phyloP scores from a whole-genome alignment of 805 yeast genomes.

The Yamadazyma tumulicola region DNA sequence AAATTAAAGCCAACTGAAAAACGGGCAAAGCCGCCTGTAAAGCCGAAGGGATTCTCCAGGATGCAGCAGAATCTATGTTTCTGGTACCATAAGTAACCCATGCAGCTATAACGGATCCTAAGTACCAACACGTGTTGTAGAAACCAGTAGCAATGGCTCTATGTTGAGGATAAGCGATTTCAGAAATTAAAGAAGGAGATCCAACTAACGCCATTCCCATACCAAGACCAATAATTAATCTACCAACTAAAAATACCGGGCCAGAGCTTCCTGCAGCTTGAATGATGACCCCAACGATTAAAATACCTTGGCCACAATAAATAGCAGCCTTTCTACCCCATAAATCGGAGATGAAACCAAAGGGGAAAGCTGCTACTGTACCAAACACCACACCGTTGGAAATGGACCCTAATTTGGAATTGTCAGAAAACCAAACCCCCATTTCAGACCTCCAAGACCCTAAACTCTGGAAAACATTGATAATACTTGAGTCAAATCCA shows the following conservation, averaged over 20 bases:
- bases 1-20: conserved; percentile 32
- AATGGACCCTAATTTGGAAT: conserved; percentile 32
- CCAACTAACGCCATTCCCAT: conserved; percentile 35
- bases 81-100: conserved; percentile 21
- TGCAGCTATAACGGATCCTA: conserved; percentile 51
- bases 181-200: conserved; percentile 46
- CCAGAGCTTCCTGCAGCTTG: conserved; percentile 21
- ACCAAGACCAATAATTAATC: conserved; percentile 49
- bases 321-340: conserved; percentile 32
- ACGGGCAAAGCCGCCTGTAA: conserved; percentile 47
- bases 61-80: conserved; percentile 13
- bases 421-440: conserved; percentile 33
- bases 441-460: conserved; percentile 25
- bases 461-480: conserved; percentile 47
- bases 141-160: conserved; percentile 37
- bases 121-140: conserved; percentile 48
- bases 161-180: conserved; percentile 45
- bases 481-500: conserved; percentile 40
- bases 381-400: conserved; percentile 26
- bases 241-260: conserved; percentile 17
- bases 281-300: conserved; percentile 24
- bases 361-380: conserved; percentile 9
- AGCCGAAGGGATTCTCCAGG: conserved; percentile 53
- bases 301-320: conserved; percentile 18
- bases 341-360: conserved; percentile 7